phyloP scores from a whole-genome alignment of 805 yeast genomes.

The Saccharomycopsis sp. region DNA sequence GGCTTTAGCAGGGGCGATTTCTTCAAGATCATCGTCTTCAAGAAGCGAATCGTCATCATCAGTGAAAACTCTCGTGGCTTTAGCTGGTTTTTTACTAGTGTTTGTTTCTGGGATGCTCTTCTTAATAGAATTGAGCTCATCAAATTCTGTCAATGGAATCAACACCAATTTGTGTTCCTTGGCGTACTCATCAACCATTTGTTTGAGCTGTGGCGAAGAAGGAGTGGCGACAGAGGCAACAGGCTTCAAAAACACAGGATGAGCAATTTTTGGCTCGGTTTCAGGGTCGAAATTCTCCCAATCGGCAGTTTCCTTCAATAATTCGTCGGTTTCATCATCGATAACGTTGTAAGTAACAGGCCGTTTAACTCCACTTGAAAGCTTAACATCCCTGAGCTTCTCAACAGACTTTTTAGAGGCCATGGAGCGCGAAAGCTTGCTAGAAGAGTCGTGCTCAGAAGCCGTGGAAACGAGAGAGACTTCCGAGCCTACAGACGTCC shows the following conservation, averaged over 20 bases:
- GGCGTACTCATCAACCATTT: slow-evolving; percentile 16
- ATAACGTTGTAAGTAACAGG: slow-evolving; percentile 5
- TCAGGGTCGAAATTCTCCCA: slow-evolving; percentile 16
- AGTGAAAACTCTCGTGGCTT: neutral
- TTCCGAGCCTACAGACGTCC: neutral
- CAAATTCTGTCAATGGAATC: slow-evolving; percentile 5
- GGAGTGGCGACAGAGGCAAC: neutral
- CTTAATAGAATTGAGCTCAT: slow-evolving; percentile 5
- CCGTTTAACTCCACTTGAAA: slow-evolving; percentile 4
- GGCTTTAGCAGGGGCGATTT: slow-evolving; percentile 1
- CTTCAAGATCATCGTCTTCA: neutral
- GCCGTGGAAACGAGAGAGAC: neutral
- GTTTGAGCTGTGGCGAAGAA: slow-evolving; percentile 4
- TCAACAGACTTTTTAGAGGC: neutral
- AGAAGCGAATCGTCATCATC: neutral
- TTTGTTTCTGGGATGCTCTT: slow-evolving; percentile 9
- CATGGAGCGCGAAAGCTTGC: neutral
- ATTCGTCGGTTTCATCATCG: slow-evolving; percentile 19
- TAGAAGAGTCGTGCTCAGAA: no score
- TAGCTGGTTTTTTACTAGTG: neutral
- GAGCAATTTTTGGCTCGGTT: no score
- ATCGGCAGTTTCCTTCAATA: slow-evolving; percentile 17
- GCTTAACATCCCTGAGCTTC: slow-evolving; percentile 6
- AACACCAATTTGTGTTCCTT: slow-evolving; percentile 14
- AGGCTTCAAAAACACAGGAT: no score